phyloP scores from a whole-genome alignment of 805 yeast genomes.

The Kluyveromyces nonfermentans region DNA sequence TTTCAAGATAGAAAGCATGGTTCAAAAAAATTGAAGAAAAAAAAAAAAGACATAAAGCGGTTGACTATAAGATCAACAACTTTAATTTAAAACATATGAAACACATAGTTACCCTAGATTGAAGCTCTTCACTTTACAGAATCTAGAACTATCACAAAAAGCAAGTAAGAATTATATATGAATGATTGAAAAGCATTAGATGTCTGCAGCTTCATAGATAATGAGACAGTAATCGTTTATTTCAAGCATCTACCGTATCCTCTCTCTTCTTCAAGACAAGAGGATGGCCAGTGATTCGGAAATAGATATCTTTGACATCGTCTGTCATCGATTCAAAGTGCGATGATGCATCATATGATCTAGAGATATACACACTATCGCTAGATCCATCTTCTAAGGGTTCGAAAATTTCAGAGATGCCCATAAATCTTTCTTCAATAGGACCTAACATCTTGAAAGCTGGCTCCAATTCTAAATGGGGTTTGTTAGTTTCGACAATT shows the following conservation, averaged over 20 bases:
- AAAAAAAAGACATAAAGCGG: too few relatives aligned
- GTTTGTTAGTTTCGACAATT: constrained; percentile 84
- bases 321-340: constrained; percentile 96
- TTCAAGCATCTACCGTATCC: constrained; percentile 52
- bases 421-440: constrained; percentile 78
- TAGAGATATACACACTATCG: constrained; percentile 74
- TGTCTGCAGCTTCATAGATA: background rate
- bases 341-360: constrained; percentile 86
- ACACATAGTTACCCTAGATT: too few relatives aligned
- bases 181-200: background rate
- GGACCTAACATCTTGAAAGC: constrained; percentile 87
- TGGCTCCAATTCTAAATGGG: constrained; percentile 86
- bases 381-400: constrained; percentile 76
- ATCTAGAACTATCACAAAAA: background rate
- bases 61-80: too few relatives aligned
- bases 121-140: too few relatives aligned
- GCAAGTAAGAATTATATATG: background rate
- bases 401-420: constrained; percentile 83
- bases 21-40: too few relatives aligned
- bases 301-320: constrained; percentile 89
- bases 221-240: background rate
- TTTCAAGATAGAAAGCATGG: background rate
- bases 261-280: constrained; percentile 74
- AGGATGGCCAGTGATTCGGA: constrained; percentile 87
- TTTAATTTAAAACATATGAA: too few relatives aligned